Conservation (phyloP, 169 alveolate genomes). For the Eimeria praecox region DNA sequence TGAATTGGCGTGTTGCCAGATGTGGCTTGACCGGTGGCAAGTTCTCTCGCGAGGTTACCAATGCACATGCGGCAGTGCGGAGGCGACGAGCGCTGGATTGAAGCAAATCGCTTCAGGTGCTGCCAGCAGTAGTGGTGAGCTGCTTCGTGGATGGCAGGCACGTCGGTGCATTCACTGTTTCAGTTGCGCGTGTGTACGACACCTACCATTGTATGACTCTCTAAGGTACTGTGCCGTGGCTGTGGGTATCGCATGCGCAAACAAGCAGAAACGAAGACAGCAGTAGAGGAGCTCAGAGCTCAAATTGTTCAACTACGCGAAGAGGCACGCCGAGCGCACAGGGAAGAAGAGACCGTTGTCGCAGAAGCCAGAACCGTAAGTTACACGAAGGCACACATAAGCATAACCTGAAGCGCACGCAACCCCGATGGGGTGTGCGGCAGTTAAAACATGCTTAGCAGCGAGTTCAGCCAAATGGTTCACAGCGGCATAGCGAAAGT, state of each 20-base stretch:
- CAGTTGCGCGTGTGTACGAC: neutral
- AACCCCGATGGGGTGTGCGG: neutral
- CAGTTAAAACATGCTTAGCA: neutral
- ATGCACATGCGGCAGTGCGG: conserved; percentile 74
- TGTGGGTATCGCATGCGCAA: conserved; percentile 26
- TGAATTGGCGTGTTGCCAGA: conserved; percentile 27
- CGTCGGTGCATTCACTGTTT: neutral
- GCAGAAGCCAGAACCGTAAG: conserved; percentile 39
- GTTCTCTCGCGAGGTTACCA: conserved; percentile 52
- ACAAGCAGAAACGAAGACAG: conserved; percentile 24
- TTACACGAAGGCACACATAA: neutral
- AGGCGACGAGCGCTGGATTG: conserved; percentile 40
- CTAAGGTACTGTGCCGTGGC: neutral
- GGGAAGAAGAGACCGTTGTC: conserved; percentile 47
- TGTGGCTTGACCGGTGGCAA: conserved; percentile 76
- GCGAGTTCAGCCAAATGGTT: neutral
- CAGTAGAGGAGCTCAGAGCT: conserved; percentile 20
- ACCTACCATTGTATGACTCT: neutral
- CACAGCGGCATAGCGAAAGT: neutral
- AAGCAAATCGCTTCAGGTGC: conserved; percentile 6
- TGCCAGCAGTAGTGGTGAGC: conserved; percentile 7
- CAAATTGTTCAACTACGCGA: conserved; percentile 18
- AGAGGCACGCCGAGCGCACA: conserved; percentile 39
- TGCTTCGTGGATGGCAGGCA: neutral
- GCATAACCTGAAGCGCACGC: neutral